Evolutionary conservation across 2,329 filamentous ascomycete species (phyloP).

Genomic region (Venturia effusa): DNA sequence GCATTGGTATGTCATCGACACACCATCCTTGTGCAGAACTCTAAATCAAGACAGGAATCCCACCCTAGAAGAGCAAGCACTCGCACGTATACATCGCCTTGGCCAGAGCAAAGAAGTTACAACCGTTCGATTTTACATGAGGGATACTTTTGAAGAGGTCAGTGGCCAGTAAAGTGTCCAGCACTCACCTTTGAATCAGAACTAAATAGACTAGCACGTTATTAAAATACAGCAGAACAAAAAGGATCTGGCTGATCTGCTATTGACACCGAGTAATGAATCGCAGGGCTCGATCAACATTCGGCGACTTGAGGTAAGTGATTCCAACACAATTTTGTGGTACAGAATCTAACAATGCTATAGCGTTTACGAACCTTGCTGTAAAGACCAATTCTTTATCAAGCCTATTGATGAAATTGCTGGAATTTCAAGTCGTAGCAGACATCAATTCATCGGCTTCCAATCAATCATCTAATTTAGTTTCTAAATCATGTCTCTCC

Average conservation of each 20-base stretch:
- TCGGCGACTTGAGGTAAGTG: not conserved
- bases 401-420: no score
- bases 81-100: constrained; percentile 10
- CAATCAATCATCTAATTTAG: no score
- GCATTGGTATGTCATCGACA: not conserved
- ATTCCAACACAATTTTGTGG: not conserved
- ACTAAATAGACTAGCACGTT: not conserved
- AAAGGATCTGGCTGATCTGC: not conserved
- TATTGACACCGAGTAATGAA: not conserved
- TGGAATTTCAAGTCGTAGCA: no score
- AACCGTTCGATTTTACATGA: constrained; percentile 9
- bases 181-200: not conserved
- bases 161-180: no score
- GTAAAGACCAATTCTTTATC: no score
- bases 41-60: constrained; percentile 6
- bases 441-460: no score
- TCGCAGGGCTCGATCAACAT: not conserved
- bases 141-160: constrained; percentile 10
- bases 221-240: not conserved
- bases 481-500: no score
- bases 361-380: not conserved
- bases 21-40: not conserved
- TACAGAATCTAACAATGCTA: not conserved
- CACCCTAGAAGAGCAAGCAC: constrained; percentile 11
- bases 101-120: constrained; percentile 9